phyloP scores from a whole-genome alignment of 306 rosid species.

The Coriaria nepalensis region DNA sequence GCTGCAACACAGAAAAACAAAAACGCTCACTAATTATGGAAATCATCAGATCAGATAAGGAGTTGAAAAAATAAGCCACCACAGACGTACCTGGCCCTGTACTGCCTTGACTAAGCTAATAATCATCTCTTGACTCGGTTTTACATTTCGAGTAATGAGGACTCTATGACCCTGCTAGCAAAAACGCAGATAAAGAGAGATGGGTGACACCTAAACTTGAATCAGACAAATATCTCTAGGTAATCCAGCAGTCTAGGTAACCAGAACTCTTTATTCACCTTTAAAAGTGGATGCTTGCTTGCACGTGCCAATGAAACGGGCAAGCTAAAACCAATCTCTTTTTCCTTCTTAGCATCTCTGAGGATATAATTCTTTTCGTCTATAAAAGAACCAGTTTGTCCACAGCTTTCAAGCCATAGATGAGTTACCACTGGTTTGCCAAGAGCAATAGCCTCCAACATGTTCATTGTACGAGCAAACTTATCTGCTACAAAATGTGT shows the following conservation, averaged over 20 bases:
- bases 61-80: background rate
- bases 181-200: too few species aligned
- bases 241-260: background rate
- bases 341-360: slow-evolving; percentile 75
- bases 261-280: slow-evolving; percentile 26
- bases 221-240: too few species aligned
- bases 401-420: slow-evolving; percentile 87
- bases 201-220: too few species aligned
- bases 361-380: slow-evolving; percentile 72
- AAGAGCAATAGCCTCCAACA: slow-evolving; percentile 84
- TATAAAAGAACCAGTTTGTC: slow-evolving; percentile 75
- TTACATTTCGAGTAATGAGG: slow-evolving; percentile 64
- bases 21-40: too few species aligned
- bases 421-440: slow-evolving; percentile 90
- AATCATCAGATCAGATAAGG: slow-evolving; percentile 6
- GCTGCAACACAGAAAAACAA: slow-evolving; percentile 21
- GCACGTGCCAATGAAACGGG: slow-evolving; percentile 69
- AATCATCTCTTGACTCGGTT: slow-evolving; percentile 66
- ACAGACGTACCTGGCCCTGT: slow-evolving; percentile 51
- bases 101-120: slow-evolving; percentile 66
- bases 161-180: slow-evolving; percentile 56
- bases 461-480: slow-evolving; percentile 79
- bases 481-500: slow-evolving; percentile 87
- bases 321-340: slow-evolving; percentile 85
- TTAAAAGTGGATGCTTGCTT: slow-evolving; percentile 49